Percentiles rank a stretch among this genome's conserved stretches.
These are phyloP conservation scores for Durotheca rogersii DNA, from an alignment of 495 filamentous ascomycete species.

Conservation along the genomic window DNA sequence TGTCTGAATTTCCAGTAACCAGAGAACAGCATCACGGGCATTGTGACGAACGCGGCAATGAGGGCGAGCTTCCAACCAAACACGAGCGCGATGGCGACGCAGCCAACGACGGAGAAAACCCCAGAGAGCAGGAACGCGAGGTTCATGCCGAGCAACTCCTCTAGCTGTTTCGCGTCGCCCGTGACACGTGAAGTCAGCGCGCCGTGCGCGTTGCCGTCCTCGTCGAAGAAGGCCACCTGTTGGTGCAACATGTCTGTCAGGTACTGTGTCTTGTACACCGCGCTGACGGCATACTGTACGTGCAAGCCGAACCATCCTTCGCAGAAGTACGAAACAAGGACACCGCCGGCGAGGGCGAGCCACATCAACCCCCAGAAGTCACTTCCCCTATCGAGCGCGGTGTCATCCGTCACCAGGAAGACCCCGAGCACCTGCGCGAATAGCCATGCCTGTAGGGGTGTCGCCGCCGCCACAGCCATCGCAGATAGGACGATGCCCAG, in stretches of 20 bases:
- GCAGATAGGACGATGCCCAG: conserved; percentile 32
- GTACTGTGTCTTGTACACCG: conserved; percentile 54
- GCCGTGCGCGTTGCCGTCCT: conserved; percentile 57
- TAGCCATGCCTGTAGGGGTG: conserved; percentile 41
- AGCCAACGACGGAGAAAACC: conserved; percentile 36
- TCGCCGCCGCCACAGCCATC: conserved; percentile 35
- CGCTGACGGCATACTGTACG: conserved; percentile 35
- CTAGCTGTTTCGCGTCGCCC: conserved; percentile 54
- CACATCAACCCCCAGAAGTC: conserved; percentile 46
- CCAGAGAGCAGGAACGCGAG: conserved; percentile 47
- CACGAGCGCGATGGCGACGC: conserved; percentile 37
- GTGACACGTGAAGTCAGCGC: conserved; percentile 56
- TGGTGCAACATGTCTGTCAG: conserved; percentile 53
- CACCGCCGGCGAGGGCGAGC: conserved; percentile 36
- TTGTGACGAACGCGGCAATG: conserved; percentile 33
- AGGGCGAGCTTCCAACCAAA: conserved; percentile 49
- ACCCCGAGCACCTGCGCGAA: conserved; percentile 39
- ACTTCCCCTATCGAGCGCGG: conserved; percentile 20
- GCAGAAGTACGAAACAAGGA: conserved; percentile 39
- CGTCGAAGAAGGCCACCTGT: conserved; percentile 61
- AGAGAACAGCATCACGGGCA: conserved; percentile 34
- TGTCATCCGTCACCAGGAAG: conserved; percentile 19
- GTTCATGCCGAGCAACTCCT: conserved; percentile 59
- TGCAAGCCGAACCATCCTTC: conserved; percentile 24
- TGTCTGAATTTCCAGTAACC: conserved; percentile 41